Evolutionary conservation across 139 green algal species (phyloP).

Genomic region (Closterium sp.): DNA sequence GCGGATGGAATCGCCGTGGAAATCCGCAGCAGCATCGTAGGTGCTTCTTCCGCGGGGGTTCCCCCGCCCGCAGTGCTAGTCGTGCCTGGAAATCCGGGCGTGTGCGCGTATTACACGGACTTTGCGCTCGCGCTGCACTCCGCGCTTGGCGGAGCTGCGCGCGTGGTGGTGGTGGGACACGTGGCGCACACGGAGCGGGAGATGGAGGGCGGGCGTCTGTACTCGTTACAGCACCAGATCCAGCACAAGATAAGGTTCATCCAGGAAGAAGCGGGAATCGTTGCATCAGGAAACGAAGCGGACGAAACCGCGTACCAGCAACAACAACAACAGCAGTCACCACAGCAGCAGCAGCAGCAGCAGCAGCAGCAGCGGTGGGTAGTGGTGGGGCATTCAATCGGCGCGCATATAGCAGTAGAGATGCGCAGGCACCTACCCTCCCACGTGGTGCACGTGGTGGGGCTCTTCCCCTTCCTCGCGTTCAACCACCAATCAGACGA

Average conservation of each 20-base stretch:
- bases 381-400: slow-evolving; percentile 39
- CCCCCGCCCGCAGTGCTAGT: slow-evolving; percentile 12
- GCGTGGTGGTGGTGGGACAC: slow-evolving; percentile 21
- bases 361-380: slow-evolving; percentile 11
- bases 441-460: slow-evolving; percentile 5
- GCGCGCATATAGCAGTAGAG: slow-evolving; percentile 29
- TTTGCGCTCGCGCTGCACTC: slow-evolving; percentile 6
- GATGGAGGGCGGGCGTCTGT: slow-evolving; percentile 14
- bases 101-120: slow-evolving; percentile 15
- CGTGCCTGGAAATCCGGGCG: slow-evolving; percentile 24
- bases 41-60: not conserved
- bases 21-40: not conserved
- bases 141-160: not conserved
- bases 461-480: slow-evolving; percentile 26
- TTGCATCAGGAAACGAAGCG: not conserved
- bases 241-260: slow-evolving; percentile 19
- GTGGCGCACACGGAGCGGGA: slow-evolving; percentile 18
- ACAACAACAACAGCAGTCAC: not conserved
- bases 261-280: not conserved
- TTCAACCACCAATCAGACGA: slow-evolving; percentile 19
- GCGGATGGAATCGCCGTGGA: not conserved
- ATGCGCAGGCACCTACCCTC: slow-evolving; percentile 8
- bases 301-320: not conserved
- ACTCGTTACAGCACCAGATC: slow-evolving; percentile 31
- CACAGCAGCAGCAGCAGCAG: not conserved